These are phyloP conservation scores for Colletotrichum camelliae DNA, from an alignment of 2,329 filamentous ascomycete genomes.

Conservation along the genomic window DNA sequence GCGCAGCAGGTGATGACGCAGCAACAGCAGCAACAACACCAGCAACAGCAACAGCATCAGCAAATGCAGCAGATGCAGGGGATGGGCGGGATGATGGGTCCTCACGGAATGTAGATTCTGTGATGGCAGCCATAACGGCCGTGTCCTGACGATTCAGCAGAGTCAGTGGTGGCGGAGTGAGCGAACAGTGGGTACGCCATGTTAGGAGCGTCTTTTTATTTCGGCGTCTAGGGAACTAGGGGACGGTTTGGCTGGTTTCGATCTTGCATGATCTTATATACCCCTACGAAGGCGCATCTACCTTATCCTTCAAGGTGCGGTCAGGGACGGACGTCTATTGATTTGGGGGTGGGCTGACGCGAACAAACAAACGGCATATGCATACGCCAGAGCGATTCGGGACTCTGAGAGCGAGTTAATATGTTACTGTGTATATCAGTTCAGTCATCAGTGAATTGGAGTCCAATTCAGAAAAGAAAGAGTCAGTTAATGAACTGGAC, in stretches of 20 bases:
- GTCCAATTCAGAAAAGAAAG: not conserved
- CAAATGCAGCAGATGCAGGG: conserved; percentile 46
- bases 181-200: not conserved
- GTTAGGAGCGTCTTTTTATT: conserved; percentile 11
- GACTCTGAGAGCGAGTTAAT: not conserved
- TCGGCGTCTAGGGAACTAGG: conserved; percentile 6
- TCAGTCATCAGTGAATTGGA: not conserved
- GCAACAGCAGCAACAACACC: conserved; percentile 37
- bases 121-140: not conserved
- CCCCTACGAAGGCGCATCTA: conserved; percentile 22
- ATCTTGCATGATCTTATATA: conserved; percentile 23
- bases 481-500: not conserved
- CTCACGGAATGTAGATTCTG: conserved; percentile 49
- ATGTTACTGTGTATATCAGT: conserved; percentile 13
- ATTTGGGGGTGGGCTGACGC: not conserved
- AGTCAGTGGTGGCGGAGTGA: not conserved
- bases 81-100: conserved; percentile 60
- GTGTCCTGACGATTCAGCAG: not conserved
- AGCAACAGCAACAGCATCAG: conserved; percentile 35
- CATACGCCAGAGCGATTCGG: not conserved
- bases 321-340: conserved; percentile 15
- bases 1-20: conserved; percentile 42
- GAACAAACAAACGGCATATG: conserved; percentile 6
- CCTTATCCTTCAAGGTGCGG: conserved; percentile 17
- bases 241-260: conserved; percentile 1